Conservation (phyloP, 2,329 filamentous ascomycete species). For the Calonectria hongkongensis region DNA sequence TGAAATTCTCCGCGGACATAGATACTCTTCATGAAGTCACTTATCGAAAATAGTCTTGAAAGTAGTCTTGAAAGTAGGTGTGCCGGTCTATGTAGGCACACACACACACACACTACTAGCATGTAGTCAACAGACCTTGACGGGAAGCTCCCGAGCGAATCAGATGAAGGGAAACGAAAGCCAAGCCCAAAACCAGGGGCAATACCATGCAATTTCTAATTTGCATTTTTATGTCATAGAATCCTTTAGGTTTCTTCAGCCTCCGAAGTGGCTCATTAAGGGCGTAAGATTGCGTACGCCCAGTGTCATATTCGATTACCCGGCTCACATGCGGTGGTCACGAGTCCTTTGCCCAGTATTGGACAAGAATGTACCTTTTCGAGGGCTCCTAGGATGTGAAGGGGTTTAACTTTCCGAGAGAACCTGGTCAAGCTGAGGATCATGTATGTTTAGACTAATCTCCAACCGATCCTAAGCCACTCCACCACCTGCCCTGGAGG, state of each 20-base stretch:
- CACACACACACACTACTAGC: neutral
- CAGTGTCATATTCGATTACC: slow-evolving; percentile 1
- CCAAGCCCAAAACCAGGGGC: neutral
- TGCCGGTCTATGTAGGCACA: neutral
- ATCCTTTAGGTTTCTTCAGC: slow-evolving; percentile 9
- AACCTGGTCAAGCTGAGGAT: neutral
- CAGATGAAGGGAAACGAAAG: neutral
- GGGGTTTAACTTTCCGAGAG: neutral
- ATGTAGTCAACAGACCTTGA: neutral
- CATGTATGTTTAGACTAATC: neutral
- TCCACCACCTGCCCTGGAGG: neutral
- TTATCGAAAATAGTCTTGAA: neutral
- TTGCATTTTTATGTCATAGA: neutral
- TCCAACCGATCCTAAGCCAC: neutral
- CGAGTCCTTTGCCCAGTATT: neutral
- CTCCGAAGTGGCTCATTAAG: neutral
- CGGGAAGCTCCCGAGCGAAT: neutral
- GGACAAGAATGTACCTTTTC: neutral
- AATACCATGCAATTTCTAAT: neutral
- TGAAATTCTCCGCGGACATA: neutral
- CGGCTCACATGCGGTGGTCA: neutral
- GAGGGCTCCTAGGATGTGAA: too few relatives aligned
- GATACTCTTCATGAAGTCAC: slow-evolving; percentile 1
- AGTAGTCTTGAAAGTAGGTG: neutral
- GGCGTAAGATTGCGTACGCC: neutral